These are phyloP conservation scores for Xerocomellus amylosporus DNA, from an alignment of 768 basidiomycete genomes.

Conservation along the genomic window DNA sequence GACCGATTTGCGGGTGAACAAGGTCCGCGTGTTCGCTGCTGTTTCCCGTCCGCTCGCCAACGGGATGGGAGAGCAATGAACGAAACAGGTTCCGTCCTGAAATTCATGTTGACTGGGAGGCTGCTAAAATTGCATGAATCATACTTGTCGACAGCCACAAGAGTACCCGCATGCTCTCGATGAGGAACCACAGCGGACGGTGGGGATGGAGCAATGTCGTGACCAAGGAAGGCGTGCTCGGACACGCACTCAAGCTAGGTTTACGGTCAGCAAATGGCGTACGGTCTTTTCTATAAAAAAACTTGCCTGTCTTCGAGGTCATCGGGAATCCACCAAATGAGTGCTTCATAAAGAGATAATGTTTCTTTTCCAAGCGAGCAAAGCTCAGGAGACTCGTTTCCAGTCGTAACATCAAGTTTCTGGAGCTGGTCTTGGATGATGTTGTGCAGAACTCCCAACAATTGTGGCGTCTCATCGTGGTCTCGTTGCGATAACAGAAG, in stretches of 20 bases:
- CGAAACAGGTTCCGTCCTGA: constrained; percentile 44
- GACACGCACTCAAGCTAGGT: constrained; percentile 39
- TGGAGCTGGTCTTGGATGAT: constrained; percentile 43
- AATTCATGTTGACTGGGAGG: constrained; percentile 13
- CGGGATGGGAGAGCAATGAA: constrained; percentile 40
- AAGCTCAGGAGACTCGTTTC: constrained; percentile 23
- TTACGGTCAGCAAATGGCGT: background rate
- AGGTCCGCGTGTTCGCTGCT: constrained; percentile 24
- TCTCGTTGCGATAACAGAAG: constrained; percentile 34
- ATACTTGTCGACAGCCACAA: constrained; percentile 49
- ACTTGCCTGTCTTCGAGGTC: constrained; percentile 39
- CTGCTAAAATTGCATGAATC: constrained; percentile 2
- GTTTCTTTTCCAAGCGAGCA: constrained; percentile 40
- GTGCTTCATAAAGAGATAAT: constrained; percentile 49
- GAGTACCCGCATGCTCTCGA: constrained; percentile 48
- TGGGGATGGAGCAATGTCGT: constrained; percentile 46
- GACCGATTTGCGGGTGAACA: constrained; percentile 44
- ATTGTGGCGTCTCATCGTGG: constrained; percentile 27
- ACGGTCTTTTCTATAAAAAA: background rate
- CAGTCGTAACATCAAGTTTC: constrained; percentile 30
- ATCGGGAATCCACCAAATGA: constrained; percentile 48
- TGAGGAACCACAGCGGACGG: constrained; percentile 53
- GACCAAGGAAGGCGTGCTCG: constrained; percentile 41
- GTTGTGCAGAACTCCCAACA: constrained; percentile 41
- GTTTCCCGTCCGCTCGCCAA: constrained; percentile 17